Percentiles rank a stretch among this genome's conserved stretches.
Conservation (phyloP, 2,329 filamentous ascomycete species). For the Uncinocarpus reesii region DNA sequence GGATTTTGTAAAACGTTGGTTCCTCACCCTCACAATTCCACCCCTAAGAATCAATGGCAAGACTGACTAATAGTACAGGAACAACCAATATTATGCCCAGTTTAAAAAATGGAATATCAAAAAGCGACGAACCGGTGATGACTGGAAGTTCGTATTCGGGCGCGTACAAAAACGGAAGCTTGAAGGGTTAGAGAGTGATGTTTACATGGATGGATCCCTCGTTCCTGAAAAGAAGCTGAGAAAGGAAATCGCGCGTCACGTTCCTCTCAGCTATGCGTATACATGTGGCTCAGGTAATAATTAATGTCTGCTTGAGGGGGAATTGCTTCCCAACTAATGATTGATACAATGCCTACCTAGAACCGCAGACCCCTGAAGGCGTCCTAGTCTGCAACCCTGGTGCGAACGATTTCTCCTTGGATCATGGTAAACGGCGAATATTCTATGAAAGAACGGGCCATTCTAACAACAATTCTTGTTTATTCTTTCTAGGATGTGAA, state of each 20-base stretch:
- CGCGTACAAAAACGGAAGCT: constrained; percentile 2
- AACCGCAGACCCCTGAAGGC: constrained; percentile 7
- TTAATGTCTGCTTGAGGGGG: neutral
- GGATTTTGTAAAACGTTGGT: constrained; percentile 7
- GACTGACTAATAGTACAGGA: neutral
- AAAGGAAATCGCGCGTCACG: constrained; percentile 6
- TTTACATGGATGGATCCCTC: neutral
- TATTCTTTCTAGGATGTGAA: neutral
- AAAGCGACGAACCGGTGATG: constrained; percentile 37
- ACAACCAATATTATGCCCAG: neutral
- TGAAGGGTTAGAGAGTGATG: constrained; percentile 3
- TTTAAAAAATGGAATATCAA: constrained; percentile 9
- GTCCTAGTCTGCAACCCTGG: constrained; percentile 6
- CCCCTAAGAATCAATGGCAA: neutral
- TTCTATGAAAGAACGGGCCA: neutral
- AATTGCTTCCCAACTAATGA: no score
- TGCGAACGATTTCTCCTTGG: neutral
- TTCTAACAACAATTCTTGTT: neutral
- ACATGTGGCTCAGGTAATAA: constrained; percentile 7
- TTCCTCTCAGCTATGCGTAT: constrained; percentile 7
- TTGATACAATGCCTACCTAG: constrained; percentile 6
- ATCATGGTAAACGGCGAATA: no score
- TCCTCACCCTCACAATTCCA: neutral
- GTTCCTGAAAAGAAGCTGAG: constrained; percentile 7
- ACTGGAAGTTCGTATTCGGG: constrained; percentile 36